Base-by-base conservation (phyloP, 441 rosid species). In the Adansonia madagascariensis region DNA sequence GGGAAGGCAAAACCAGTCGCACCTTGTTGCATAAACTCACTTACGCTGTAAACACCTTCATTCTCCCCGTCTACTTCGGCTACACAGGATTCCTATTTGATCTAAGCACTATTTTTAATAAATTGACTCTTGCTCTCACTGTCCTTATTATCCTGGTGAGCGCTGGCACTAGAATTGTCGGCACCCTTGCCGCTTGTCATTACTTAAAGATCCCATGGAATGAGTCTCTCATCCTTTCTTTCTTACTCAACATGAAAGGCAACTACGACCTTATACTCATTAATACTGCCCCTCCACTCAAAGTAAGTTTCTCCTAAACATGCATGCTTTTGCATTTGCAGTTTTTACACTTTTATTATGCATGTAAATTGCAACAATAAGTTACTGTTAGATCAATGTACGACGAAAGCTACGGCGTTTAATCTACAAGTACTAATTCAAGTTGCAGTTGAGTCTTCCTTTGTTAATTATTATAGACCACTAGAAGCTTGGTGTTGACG, bases 11-110 rank as follows among this genome's bases (percentile, higher is more conserved):
- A 80, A 85, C 96, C 6, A 80, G 87, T 10, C 77, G 98, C 80
- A 93, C 98, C 6, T 66, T 95, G 86, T 43, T 89, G 47, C 81
- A 75, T 18, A 89, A 88, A 67, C 87, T 95, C 75, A 84, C 87
- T 60, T 93, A 89, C 67, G 85, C 91, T 9, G 88, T 92, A 55
- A 84, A 91, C 75, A 93, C 89, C 82, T 93, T 93, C 80, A 69
- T 95, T 15, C 93, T 93, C 22, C 98, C 98, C 2, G 84, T 93
- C 11, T 95, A 88, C 84, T 95, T 91, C 9, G 94, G 98, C 71
- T 91, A 85, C 72, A 83, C 89, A 5, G 98, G 97, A 15, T 93
- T 93, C 75, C 93, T 90, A 53, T 85, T 93, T 70, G 83, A 89
- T 73, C 61, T 81, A 6, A 0, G 22, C 8, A 1, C 61, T 73